Conservation (phyloP, 192 early-diverging fungal species). For the Linnemannia exigua region DNA sequence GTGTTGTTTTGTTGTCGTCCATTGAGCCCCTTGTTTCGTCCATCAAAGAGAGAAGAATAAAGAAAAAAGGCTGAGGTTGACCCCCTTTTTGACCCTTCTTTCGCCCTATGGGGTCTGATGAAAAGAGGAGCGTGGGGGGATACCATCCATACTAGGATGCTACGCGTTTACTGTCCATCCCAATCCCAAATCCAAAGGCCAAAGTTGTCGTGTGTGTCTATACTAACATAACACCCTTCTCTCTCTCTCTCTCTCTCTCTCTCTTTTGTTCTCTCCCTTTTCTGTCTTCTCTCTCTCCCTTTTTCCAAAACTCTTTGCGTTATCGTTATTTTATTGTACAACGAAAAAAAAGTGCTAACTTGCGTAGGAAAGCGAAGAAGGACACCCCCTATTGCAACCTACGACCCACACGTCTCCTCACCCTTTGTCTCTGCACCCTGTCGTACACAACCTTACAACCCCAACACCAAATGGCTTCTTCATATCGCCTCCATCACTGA, state of each 20-base stretch:
- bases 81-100: neutral
- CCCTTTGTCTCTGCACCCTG: conserved; percentile 26
- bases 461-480: conserved; percentile 42
- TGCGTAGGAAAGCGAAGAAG: conserved; percentile 29
- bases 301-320: neutral
- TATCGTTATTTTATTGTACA: neutral
- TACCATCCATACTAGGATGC: neutral
- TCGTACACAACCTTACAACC: conserved; percentile 11
- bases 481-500: conserved; percentile 20
- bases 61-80: neutral
- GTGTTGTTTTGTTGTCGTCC: neutral
- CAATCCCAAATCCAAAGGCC: neutral
- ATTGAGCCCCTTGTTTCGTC: conserved; percentile 2
- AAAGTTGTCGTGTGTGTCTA: neutral
- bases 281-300: neutral
- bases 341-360: conserved; percentile 18
- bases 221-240: neutral
- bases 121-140: too few species aligned
- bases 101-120: neutral
- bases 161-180: neutral
- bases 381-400: conserved; percentile 25
- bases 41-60: neutral
- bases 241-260: neutral
- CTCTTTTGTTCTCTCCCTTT: too few species aligned
- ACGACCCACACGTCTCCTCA: conserved; percentile 46